Evolutionary conservation across 169 alveolate genomes (phyloP).

Genomic region (Hammondia hammondi): DNA sequence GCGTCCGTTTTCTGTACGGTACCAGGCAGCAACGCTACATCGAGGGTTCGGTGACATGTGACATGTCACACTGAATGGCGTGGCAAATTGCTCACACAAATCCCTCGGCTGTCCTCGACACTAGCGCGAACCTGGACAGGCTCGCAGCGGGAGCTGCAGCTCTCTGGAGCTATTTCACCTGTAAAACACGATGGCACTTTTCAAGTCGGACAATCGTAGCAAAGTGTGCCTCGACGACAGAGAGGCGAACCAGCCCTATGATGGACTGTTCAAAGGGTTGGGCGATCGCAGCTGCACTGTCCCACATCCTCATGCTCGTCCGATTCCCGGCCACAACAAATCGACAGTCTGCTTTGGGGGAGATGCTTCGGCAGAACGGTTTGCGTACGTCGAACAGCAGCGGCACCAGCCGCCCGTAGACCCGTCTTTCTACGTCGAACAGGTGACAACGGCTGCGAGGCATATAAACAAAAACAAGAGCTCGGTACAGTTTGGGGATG

Average conservation of each 20-base stretch:
- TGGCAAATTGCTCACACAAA: background rate
- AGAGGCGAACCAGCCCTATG: slow-evolving; percentile 18
- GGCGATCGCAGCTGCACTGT: background rate
- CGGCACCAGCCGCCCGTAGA: background rate
- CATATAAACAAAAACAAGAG: slow-evolving; percentile 33
- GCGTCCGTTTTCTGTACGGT: background rate
- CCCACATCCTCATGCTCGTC: background rate
- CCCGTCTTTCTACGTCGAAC: background rate
- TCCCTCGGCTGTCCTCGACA: background rate
- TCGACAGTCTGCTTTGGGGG: background rate
- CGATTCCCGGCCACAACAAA: slow-evolving; percentile 11
- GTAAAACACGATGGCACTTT: background rate
- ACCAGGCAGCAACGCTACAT: background rate
- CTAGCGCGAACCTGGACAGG: background rate
- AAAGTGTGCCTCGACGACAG: background rate
- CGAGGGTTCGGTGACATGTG: background rate
- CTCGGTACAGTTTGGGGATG: background rate
- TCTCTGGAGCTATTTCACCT: background rate
- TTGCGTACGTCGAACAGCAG: background rate
- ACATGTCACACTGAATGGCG: background rate
- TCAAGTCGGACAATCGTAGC: background rate
- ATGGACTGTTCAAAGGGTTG: slow-evolving; percentile 30
- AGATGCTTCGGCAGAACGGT: background rate
- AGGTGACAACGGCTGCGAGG: background rate
- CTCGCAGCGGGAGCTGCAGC: background rate